Percentiles rank a stretch among this genome's conserved stretches.
Evolutionary conservation across 192 early-diverging fungal genomes (phyloP).

Genomic region (Phycomyces blakesleeanus): DNA sequence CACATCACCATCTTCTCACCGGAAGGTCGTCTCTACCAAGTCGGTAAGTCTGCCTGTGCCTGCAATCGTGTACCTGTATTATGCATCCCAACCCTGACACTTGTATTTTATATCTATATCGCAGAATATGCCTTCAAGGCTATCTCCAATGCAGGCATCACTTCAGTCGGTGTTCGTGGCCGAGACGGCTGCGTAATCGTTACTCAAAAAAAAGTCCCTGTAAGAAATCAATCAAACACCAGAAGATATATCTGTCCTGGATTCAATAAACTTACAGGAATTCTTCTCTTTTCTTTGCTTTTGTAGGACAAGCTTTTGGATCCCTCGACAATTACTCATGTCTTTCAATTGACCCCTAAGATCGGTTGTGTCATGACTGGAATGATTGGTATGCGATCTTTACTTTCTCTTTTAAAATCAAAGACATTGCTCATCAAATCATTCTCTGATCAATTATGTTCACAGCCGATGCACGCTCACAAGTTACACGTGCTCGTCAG

Average conservation of each 20-base stretch:
- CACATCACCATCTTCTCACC: conserved; percentile 99
- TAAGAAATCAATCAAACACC: conserved; percentile 22
- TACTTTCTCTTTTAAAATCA: no score
- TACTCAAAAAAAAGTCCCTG: conserved; percentile 96
- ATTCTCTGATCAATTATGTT: not conserved
- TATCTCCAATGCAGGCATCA: conserved; percentile 95
- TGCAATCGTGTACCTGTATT: no score
- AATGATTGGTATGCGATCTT: conserved; percentile 60
- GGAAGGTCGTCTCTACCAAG: conserved; percentile 99
- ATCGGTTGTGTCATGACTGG: conserved; percentile 99
- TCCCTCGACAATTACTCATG: conserved; percentile 84
- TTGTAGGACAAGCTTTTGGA: conserved; percentile 96
- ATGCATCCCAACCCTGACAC: no score
- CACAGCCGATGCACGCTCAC: conserved; percentile 85
- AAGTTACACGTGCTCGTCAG: conserved; percentile 86
- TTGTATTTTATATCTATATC: not conserved
- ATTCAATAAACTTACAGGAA: no score
- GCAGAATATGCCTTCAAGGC: conserved; percentile 99
- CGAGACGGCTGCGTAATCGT: conserved; percentile 92
- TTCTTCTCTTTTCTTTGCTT: no score
- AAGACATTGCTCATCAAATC: no score
- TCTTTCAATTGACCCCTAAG: conserved; percentile 87
- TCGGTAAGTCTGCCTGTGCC: conserved; percentile 58
- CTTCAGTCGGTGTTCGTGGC: conserved; percentile 93
- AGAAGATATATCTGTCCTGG: not conserved